phyloP scores from a whole-genome alignment of 176 grass and related monocot genomes.

The Rhynchospora breviuscula region DNA sequence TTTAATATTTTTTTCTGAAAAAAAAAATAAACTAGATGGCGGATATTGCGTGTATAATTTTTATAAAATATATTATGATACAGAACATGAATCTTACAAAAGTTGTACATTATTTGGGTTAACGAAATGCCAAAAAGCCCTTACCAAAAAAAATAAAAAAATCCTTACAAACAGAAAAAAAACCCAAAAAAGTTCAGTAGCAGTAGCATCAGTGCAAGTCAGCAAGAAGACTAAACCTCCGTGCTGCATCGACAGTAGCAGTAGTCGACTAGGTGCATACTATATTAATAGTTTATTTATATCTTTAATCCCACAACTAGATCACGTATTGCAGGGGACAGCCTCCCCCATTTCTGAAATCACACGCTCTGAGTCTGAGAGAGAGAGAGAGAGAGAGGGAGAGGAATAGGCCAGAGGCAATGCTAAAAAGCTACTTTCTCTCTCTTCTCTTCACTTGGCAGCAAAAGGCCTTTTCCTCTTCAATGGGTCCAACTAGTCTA shows the following conservation, averaged over 20 bases:
- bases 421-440: slow-evolving; percentile 56
- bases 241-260: background rate
- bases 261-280: background rate
- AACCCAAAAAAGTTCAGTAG: background rate
- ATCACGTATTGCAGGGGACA: slow-evolving; percentile 3
- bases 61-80: no score
- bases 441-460: slow-evolving; percentile 37
- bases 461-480: slow-evolving; percentile 33
- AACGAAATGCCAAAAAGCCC: no score
- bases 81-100: no score
- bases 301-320: background rate
- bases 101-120: no score
- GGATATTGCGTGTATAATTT: no score
- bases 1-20: no score
- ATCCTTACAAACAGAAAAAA: no score
- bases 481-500: slow-evolving; percentile 16
- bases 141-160: no score
- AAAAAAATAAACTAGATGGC: no score
- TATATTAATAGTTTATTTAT: background rate
- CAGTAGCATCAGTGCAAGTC: background rate
- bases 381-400: slow-evolving; percentile 24
- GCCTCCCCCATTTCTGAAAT: slow-evolving; percentile 27
- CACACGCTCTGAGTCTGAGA: slow-evolving; percentile 3
- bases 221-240: background rate
- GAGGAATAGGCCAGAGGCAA: slow-evolving; percentile 25